Percentiles rank a stretch among this genome's conserved stretches.
These are phyloP conservation scores for Aspergillus caelatus DNA, from an alignment of 2,329 filamentous ascomycete species.

Conservation along the genomic window DNA sequence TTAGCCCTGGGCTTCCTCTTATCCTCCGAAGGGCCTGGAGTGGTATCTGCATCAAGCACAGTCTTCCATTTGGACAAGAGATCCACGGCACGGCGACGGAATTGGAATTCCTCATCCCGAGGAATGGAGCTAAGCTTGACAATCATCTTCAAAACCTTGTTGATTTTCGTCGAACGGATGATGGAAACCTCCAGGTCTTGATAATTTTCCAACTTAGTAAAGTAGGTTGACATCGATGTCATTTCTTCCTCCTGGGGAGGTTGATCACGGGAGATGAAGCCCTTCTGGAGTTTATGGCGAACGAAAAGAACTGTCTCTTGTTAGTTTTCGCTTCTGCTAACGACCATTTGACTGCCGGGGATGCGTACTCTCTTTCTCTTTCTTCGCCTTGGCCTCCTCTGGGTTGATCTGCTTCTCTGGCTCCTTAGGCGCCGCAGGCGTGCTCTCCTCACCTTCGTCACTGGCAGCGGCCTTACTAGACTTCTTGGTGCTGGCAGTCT, in stretches of 20 bases:
- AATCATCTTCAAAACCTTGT: constrained; percentile 96
- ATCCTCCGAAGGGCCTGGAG: constrained; percentile 40
- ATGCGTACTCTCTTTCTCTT: constrained; percentile 58
- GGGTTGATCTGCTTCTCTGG: constrained; percentile 58
- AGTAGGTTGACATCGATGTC: constrained; percentile 47
- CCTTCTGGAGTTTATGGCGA: constrained; percentile 92
- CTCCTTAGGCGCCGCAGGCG: constrained; percentile 54
- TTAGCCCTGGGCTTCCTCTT: constrained; percentile 49
- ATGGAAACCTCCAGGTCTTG: constrained; percentile 83
- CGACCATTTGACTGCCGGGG: neutral
- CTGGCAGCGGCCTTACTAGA: constrained; percentile 56
- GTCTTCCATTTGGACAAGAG: constrained; percentile 90
- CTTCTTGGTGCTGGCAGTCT: constrained; percentile 62
- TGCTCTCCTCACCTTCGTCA: constrained; percentile 64
- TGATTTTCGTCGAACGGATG: constrained; percentile 91
- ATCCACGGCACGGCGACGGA: constrained; percentile 79
- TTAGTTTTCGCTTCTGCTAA: constrained; percentile 18
- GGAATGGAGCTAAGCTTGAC: constrained; percentile 85
- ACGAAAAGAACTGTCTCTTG: constrained; percentile 73
- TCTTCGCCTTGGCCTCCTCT: constrained; percentile 58
- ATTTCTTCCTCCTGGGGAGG: constrained; percentile 76
- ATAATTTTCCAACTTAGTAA: constrained; percentile 76
- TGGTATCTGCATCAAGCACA: constrained; percentile 66
- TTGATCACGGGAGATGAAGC: constrained; percentile 81
- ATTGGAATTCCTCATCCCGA: constrained; percentile 83